A percentile compares a stretch with the other conserved stretches of the same genome.
phyloP scores from a whole-genome alignment of 306 rosid species.

The Ochetophila trinervis region DNA sequence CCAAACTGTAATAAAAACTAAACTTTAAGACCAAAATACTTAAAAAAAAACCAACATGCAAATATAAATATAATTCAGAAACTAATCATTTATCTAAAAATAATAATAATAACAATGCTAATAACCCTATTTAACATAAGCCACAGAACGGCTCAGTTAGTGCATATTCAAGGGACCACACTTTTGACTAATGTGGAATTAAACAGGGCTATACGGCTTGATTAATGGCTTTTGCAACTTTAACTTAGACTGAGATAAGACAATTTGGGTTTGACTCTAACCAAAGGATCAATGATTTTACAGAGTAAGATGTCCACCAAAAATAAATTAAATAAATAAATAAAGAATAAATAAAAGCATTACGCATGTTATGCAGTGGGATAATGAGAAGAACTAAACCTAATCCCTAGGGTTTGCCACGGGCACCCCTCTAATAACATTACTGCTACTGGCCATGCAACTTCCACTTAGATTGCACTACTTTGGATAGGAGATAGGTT shows the following conservation, averaged over 20 bases:
- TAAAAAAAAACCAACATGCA: no score
- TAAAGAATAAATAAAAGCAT: background rate
- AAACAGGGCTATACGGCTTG: conserved; percentile 26
- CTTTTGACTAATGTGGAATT: no score
- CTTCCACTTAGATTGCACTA: conserved; percentile 9
- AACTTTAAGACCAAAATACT: no score
- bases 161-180: no score
- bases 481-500: background rate
- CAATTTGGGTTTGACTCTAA: conserved; percentile 25
- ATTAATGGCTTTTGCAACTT: conserved; percentile 46
- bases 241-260: conserved; percentile 3
- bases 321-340: background rate
- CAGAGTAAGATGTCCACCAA: background rate
- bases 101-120: no score
- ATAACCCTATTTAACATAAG: no score
- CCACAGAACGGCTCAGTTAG: no score
- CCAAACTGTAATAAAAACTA: no score
- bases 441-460: conserved; percentile 5
- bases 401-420: conserved; percentile 15
- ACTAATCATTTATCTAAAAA: no score
- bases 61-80: no score
- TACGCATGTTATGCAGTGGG: conserved; percentile 7
- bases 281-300: conserved; percentile 3
- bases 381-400: conserved; percentile 5
- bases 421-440: background rate